Evolutionary conservation across 2,329 filamentous ascomycete species (phyloP).

Genomic region (Rutstroemia sp.): DNA sequence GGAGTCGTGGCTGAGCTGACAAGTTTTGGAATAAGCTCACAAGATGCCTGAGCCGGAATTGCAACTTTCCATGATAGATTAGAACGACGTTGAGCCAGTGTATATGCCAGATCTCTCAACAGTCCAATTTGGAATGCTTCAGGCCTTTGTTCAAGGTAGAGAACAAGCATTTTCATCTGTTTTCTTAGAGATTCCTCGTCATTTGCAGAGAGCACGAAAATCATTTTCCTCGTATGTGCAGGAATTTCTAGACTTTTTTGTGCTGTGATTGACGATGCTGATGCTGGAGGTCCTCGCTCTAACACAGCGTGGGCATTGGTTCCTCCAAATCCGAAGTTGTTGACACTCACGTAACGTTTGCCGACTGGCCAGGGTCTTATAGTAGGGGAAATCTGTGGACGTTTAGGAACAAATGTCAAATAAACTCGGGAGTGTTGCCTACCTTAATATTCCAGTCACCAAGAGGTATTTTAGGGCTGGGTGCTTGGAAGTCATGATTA

Average conservation of each 20-base stretch:
- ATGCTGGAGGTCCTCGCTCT: constrained; percentile 23
- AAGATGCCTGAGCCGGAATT: constrained; percentile 13
- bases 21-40: constrained; percentile 34
- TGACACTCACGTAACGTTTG: constrained; percentile 41
- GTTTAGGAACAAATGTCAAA: no score
- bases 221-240: constrained; percentile 7
- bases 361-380: constrained; percentile 22
- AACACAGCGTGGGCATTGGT: constrained; percentile 33
- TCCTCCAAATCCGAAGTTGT: constrained; percentile 30
- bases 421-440: constrained; percentile 8
- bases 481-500: constrained; percentile 34
- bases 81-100: constrained; percentile 23
- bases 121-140: constrained; percentile 21
- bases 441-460: constrained; percentile 33
- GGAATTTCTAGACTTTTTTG: background rate
- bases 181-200: constrained; percentile 15
- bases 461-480: constrained; percentile 32
- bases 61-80: constrained; percentile 21
- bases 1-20: constrained; percentile 25
- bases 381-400: constrained; percentile 14
- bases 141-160: constrained; percentile 21
- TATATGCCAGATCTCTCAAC: constrained; percentile 23
- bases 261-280: background rate
- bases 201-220: constrained; percentile 23
- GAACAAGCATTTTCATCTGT: constrained; percentile 14